These are phyloP conservation scores for Lasiosphaeria hispida DNA, from an alignment of 495 filamentous ascomycete species.

Conservation along the genomic window DNA sequence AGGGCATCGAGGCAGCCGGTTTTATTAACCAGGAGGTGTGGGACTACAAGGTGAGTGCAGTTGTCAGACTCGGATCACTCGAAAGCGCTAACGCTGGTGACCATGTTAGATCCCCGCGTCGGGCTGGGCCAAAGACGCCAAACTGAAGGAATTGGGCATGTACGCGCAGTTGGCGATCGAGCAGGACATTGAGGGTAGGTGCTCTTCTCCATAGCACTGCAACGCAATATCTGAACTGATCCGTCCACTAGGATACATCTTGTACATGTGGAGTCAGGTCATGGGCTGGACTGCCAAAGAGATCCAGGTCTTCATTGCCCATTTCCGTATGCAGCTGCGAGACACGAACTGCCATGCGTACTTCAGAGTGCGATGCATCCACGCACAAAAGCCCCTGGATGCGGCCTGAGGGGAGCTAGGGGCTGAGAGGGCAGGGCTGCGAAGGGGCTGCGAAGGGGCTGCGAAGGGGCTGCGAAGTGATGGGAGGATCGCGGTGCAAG, in stretches of 20 bases:
- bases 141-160: conserved; percentile 47
- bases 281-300: conserved; percentile 25
- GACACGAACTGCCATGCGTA: conserved; percentile 16
- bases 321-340: conserved; percentile 20
- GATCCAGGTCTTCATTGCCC: conserved; percentile 18
- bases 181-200: conserved; percentile 29
- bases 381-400: no score
- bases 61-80: neutral
- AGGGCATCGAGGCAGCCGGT: conserved; percentile 45
- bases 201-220: neutral
- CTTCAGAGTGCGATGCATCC: no score
- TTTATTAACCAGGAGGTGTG: conserved; percentile 39
- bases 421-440: no score
- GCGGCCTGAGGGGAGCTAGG: no score
- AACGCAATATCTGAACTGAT: neutral
- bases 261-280: conserved; percentile 33
- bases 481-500: no score
- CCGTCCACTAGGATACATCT: conserved; percentile 23
- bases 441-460: no score
- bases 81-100: neutral
- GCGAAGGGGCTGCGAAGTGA: no score
- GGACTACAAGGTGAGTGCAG: conserved; percentile 13
- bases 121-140: conserved; percentile 34
- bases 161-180: conserved; percentile 23
- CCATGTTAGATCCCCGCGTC: neutral